These are phyloP conservation scores for Populus nigra DNA, from an alignment of 345 rosid genomes.

Conservation along the genomic window DNA sequence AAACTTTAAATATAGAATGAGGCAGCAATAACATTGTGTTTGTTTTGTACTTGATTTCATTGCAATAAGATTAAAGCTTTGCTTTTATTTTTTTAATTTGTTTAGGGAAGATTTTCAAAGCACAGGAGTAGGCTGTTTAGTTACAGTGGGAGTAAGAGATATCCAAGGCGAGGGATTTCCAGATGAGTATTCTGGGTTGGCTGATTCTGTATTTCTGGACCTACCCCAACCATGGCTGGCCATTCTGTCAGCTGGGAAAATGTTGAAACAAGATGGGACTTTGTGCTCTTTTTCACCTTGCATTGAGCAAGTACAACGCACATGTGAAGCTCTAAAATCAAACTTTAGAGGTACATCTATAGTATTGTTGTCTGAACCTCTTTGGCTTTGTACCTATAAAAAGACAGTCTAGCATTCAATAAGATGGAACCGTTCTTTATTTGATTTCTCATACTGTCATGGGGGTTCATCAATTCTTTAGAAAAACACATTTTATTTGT, in stretches of 20 bases:
- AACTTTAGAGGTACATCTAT: conserved; percentile 59
- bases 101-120: conserved; percentile 77
- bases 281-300: conserved; percentile 95
- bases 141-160: conserved; percentile 84
- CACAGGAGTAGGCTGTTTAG: conserved; percentile 67
- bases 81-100: conserved; percentile 3
- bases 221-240: conserved; percentile 90
- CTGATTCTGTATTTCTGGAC: conserved; percentile 73
- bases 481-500: too few relatives aligned
- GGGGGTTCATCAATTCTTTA: neutral
- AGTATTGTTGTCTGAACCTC: neutral
- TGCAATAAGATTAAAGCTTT: neutral
- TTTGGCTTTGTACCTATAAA: too few relatives aligned
- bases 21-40: too few relatives aligned
- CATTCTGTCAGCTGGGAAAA: conserved; percentile 69
- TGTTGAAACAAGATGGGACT: conserved; percentile 78
- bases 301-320: conserved; percentile 89
- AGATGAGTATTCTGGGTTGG: conserved; percentile 55
- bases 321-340: conserved; percentile 70
- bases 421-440: neutral
- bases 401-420: too few relatives aligned
- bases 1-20: too few relatives aligned
- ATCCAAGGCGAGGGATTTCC: conserved; percentile 93
- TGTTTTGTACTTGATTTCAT: too few relatives aligned
- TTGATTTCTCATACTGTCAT: neutral